A percentile compares a stretch with the other conserved stretches of the same genome.
Evolutionary conservation across 164 flowering plant species (phyloP).

Genomic region (Magnolia changhungtana): DNA sequence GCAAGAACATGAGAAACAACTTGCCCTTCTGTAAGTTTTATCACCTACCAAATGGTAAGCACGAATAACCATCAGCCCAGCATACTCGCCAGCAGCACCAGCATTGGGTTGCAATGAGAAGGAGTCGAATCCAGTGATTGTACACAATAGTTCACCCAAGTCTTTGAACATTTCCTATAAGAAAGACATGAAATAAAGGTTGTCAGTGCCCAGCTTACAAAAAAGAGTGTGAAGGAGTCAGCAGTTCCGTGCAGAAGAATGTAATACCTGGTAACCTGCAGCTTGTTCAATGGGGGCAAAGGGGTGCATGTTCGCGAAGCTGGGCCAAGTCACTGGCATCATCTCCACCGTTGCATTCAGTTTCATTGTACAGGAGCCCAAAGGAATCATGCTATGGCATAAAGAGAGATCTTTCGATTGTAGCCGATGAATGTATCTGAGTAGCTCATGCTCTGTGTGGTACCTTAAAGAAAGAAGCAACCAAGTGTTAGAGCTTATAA

Average conservation of each 20-base stretch:
- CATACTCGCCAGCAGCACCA: constrained; percentile 99
- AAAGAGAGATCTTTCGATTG: constrained; percentile 92
- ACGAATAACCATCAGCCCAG: constrained; percentile 99
- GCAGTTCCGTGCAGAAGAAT: neutral
- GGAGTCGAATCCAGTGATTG: constrained; percentile 95
- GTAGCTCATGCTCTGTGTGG: constrained; percentile 96
- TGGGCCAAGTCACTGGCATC: constrained; percentile 99
- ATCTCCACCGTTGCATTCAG: constrained; percentile 93
- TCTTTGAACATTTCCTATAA: constrained; percentile 85
- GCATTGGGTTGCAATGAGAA: constrained; percentile 99
- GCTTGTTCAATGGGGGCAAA: constrained; percentile 93
- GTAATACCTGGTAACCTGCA: constrained; percentile 82
- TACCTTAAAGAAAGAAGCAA: constrained; percentile 37
- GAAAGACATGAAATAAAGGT: neutral
- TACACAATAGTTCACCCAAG: constrained; percentile 79
- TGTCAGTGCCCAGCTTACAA: neutral
- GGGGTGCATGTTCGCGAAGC: constrained; percentile 78
- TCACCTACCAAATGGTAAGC: constrained; percentile 84
- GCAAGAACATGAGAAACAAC: neutral
- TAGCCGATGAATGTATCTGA: constrained; percentile 68
- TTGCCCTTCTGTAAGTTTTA: neutral
- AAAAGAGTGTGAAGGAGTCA: neutral
- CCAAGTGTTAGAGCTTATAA: neutral
- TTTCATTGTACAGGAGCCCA: constrained; percentile 99
- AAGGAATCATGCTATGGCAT: constrained; percentile 99